Evolutionary conservation across 2,329 filamentous ascomycete genomes (phyloP), one percentile per base, ranked within the genome.

Genomic region (Paecilomyces sp.): DNA sequence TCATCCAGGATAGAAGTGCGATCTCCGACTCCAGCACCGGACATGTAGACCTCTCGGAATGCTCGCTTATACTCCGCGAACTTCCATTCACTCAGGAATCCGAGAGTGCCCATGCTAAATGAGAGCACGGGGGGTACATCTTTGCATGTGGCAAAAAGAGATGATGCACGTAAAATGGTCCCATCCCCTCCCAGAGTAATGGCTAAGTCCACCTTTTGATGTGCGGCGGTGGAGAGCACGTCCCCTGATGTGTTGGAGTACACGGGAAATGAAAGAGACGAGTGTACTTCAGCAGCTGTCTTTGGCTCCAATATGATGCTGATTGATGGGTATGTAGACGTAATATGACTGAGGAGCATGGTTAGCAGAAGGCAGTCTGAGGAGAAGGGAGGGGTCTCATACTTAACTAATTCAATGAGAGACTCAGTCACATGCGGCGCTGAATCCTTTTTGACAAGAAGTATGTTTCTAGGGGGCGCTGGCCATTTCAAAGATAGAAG

Each of bases 31-130:
- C 76, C 74, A 25, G 86, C 83, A 2, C 87, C 87, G 50, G 85
- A 88, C 89, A 96, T 95, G 77, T 95, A 97, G 57, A 94, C 91
- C 71, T 97, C 91, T 55, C 91, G 82, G 78, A 95, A 96, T 0
- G 94, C 94, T 55, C 90, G 84, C 76, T 96, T 96, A 77, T 95
- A 91, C 68, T 97, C 92, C 6, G 82, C 81, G 71, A 97, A 97
- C 68, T 94, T 95, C 92, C 93, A 99, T 75, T 97, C 93, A 15
- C 93, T 92, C 7, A 99, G 78, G 66, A 99, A 99, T 0, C 94
- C 94, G 0, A 99, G 79, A 0, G 93, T 95, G 5, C 94, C 94
- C 91, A 99, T 97, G 71, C 92, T 96, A 71, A 99, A 99, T 1
- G 91, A 92, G 7, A 99, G 80, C 34, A 99, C 89, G 0, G 94